phyloP scores from a whole-genome alignment of 257 asterid genomes.

The Solanum pinnatisectum region DNA sequence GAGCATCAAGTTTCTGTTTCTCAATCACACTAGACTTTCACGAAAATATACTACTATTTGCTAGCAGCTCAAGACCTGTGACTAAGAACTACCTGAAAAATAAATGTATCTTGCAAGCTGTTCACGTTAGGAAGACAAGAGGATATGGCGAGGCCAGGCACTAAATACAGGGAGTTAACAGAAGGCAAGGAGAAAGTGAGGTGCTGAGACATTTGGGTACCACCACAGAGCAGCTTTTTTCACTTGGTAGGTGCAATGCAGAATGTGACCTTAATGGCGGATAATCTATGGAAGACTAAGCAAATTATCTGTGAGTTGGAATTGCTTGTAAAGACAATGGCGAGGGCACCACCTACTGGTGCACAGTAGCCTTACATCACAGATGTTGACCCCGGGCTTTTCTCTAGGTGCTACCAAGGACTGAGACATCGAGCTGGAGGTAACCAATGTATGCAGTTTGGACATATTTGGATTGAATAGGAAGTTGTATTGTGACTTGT shows the following conservation, averaged over 20 bases:
- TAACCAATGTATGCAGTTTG: neutral
- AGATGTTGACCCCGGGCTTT: neutral
- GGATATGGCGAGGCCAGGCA: neutral
- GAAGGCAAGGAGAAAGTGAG: neutral
- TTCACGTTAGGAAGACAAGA: neutral
- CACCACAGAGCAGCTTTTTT: neutral
- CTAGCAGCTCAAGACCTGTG: neutral
- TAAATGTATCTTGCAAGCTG: neutral
- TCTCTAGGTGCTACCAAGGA: neutral
- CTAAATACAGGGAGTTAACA: neutral
- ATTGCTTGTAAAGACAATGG: neutral
- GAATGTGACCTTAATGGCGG: neutral
- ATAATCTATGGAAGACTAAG: neutral
- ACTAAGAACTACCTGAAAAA: neutral
- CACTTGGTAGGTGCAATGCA: neutral
- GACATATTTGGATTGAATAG: neutral
- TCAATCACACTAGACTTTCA: neutral
- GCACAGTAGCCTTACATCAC: neutral
- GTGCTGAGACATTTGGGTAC: neutral
- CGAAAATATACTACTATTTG: neutral
- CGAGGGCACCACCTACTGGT: neutral
- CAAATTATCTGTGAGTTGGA: neutral
- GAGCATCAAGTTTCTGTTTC: neutral
- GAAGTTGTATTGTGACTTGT: neutral
- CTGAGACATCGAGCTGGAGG: neutral